phyloP scores from a whole-genome alignment of 1,139 yeast genomes.

The Hansenula anomala region DNA sequence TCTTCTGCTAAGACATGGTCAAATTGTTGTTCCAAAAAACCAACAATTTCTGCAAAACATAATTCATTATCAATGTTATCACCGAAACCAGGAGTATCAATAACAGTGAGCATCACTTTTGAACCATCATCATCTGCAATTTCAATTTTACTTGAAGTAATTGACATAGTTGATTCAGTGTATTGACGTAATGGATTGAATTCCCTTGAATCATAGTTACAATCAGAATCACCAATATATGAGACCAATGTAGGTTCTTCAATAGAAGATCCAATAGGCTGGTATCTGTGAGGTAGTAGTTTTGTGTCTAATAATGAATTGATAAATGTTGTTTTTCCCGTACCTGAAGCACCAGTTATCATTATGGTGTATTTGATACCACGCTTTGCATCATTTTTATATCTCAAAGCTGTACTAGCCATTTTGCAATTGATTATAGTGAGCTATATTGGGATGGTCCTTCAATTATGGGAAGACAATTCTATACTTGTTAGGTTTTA shows the following conservation, averaged over 20 bases:
- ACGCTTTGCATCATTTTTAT: conserved; percentile 73
- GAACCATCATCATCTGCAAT: conserved; percentile 56
- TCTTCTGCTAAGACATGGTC: conserved; percentile 76
- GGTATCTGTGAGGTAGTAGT: conserved; percentile 55
- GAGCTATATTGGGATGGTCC: not conserved
- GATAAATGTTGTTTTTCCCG: conserved; percentile 80
- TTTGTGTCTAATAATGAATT: conserved; percentile 67
- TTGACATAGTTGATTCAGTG: conserved; percentile 53
- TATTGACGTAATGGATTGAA: conserved; percentile 34
- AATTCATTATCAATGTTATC: conserved; percentile 61
- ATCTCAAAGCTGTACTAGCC: conserved; percentile 40
- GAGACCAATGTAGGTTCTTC: conserved; percentile 28
- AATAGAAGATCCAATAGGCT: conserved; percentile 24
- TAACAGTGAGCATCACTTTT: conserved; percentile 53
- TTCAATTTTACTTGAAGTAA: conserved; percentile 63
- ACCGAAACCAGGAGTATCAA: conserved; percentile 81
- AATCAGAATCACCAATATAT: conserved; percentile 27
- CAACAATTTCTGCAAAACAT: conserved; percentile 66
- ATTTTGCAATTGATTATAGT: conserved; percentile 2
- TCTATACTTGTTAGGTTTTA: too few species aligned
- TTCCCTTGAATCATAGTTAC: conserved; percentile 37
- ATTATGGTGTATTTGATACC: conserved; percentile 79
- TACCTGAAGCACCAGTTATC: conserved; percentile 73
- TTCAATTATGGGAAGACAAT: too few species aligned
- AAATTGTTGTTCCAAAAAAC: conserved; percentile 80